phyloP scores from a whole-genome alignment of 2,329 filamentous ascomycete species.

The Fusarium clavum region DNA sequence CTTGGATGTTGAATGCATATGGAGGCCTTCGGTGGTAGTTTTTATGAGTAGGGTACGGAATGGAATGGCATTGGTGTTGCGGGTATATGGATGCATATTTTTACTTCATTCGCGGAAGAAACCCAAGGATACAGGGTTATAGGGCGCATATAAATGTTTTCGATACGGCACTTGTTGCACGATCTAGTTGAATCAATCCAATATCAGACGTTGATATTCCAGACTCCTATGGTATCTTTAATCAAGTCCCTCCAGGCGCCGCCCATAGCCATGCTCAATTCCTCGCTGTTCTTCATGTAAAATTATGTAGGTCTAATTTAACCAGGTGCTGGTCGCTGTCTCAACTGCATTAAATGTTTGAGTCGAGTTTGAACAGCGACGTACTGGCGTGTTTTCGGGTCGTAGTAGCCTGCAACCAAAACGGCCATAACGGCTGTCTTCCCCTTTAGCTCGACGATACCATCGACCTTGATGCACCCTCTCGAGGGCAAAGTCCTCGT shows the following conservation, averaged over 20 bases:
- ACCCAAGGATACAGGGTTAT: constrained; percentile 4
- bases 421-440: constrained; percentile 60
- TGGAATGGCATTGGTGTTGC: constrained; percentile 25
- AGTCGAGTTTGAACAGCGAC: constrained; percentile 56
- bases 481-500: constrained; percentile 58
- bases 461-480: constrained; percentile 65
- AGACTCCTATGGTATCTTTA: constrained; percentile 47
- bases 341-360: constrained; percentile 57
- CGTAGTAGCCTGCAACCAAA: constrained; percentile 65
- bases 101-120: constrained; percentile 9
- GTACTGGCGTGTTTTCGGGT: constrained; percentile 64
- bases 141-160: constrained; percentile 17
- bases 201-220: constrained; percentile 35
- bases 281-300: constrained; percentile 1
- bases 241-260: constrained; percentile 45
- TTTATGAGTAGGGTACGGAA: constrained; percentile 20
- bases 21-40: constrained; percentile 4
- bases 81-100: constrained; percentile 7
- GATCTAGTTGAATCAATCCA: not conserved
- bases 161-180: not conserved
- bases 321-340: constrained; percentile 52
- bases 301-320: constrained; percentile 20
- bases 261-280: constrained; percentile 37
- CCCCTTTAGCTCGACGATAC: constrained; percentile 65
- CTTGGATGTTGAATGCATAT: not conserved